A percentile compares a stretch with the other conserved stretches of the same genome.
Evolutionary conservation across 1,284 basidiomycete species (phyloP).

Genomic region (Phenoliferia sp.): DNA sequence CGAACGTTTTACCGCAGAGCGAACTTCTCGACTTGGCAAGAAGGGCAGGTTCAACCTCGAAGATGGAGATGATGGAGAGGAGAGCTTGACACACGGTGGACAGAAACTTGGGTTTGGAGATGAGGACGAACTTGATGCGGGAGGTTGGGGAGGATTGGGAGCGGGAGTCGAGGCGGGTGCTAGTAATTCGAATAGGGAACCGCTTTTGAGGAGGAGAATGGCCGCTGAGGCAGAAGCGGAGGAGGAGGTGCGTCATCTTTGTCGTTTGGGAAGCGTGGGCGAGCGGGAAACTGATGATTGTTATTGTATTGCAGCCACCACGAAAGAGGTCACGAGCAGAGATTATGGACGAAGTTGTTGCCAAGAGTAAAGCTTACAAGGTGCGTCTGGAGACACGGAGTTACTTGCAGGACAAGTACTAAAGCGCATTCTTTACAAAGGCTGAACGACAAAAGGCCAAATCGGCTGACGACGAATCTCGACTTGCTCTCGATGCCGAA

Average conservation of each 20-base stretch:
- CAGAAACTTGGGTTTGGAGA: constrained; percentile 42
- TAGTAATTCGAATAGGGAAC: constrained; percentile 23
- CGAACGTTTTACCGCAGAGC: constrained; percentile 88
- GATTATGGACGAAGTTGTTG: constrained; percentile 96
- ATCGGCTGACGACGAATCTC: constrained; percentile 78
- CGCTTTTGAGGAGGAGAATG: constrained; percentile 27
- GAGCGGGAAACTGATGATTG: neutral
- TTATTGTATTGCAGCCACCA: constrained; percentile 41
- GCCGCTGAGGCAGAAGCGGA: constrained; percentile 7
- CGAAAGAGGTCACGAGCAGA: constrained; percentile 88
- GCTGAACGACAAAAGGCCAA: constrained; percentile 79
- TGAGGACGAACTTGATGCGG: constrained; percentile 33
- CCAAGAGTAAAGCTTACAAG: constrained; percentile 94
- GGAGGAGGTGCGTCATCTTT: neutral
- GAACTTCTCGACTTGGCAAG: constrained; percentile 59
- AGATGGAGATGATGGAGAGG: constrained; percentile 78
- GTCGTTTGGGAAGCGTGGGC: neutral
- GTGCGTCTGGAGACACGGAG: constrained; percentile 45
- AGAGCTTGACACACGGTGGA: constrained; percentile 46
- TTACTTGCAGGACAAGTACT: neutral
- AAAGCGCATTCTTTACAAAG: constrained; percentile 38
- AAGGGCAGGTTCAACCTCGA: constrained; percentile 82
- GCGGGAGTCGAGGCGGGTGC: constrained; percentile 4
- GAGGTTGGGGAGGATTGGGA: constrained; percentile 27
- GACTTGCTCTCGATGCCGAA: constrained; percentile 82